Base-by-base conservation (phyloP, 2,329 filamentous ascomycete species). In the Aspergillus hiratsukae region DNA sequence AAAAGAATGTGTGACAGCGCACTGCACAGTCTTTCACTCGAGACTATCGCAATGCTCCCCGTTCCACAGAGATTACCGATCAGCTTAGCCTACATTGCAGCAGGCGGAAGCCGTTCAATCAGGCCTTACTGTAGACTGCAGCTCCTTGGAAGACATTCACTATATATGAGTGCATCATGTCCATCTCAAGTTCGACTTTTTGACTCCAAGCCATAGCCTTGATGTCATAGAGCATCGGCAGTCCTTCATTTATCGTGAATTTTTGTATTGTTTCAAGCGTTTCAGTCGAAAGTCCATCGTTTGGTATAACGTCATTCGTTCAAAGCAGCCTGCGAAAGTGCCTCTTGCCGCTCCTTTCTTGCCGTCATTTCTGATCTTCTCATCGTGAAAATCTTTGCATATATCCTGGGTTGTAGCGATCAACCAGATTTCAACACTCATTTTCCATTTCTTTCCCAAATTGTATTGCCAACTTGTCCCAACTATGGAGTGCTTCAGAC, bases 401-500 rank as follows among this genome's bases (percentile, higher is more conserved):
- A 50, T 52, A 25, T 54, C n/a, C 29, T 29, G 9, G 28, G 28
- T 29, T 29, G 25, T 29, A 27, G 31, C 31, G 37, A 40, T 45
- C 14, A 10, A 41, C 48, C 19, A 14, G 31, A n/a, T 37, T 9
- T 37, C 43, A 37, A 9, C 17, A 46, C 43, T 21, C 19, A 3
- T 14, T 23, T 23, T 46, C 21, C 21, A 46, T 7, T 23, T 25
- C 10, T 46, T 23, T 25, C 43, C 43, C 23, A 21, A n/a, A 46
- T 7, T 23, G 43, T 25, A 23, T 46, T 14, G 11, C 43, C 19
- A 46, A 14, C 43, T 23, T 27, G 7, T 31, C 25, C 21, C 19
- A 40, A 41, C 10, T 19, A 72, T 74, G 70, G 71, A 69, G 49
- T 75, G 73, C 58, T 71, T 75, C 53, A 66, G 69, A 49, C 69